Conservation (phyloP, 2,329 filamentous ascomycete genomes). For the Aspergillus sojae region DNA sequence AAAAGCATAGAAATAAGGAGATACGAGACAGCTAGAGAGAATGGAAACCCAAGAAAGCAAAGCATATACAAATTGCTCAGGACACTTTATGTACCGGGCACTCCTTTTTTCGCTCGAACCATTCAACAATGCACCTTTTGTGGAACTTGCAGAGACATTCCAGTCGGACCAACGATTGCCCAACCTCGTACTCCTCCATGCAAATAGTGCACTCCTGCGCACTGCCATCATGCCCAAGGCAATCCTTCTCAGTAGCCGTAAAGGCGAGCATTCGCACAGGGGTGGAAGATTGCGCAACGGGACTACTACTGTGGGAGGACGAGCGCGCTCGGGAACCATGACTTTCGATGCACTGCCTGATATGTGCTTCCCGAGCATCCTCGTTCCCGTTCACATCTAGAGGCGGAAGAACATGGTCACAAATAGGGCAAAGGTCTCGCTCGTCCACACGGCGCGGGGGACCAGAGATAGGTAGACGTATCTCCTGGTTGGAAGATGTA, state of each 20-base stretch:
- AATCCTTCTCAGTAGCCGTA: slow-evolving; percentile 66
- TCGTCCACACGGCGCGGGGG: slow-evolving; percentile 38
- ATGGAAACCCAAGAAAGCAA: not conserved
- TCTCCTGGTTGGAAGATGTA: not conserved
- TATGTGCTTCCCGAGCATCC: slow-evolving; percentile 47
- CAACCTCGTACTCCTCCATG: slow-evolving; percentile 65
- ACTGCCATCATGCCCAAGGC: slow-evolving; percentile 55
- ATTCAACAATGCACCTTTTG: slow-evolving; percentile 60
- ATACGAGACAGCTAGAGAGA: not conserved
- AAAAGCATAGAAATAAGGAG: not conserved
- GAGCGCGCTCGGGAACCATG: slow-evolving; percentile 29
- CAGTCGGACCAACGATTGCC: slow-evolving; percentile 61
- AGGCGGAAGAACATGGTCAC: slow-evolving; percentile 43
- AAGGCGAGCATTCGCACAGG: slow-evolving; percentile 50
- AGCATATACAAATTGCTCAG: slow-evolving; percentile 11
- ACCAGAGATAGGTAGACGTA: slow-evolving; percentile 1
- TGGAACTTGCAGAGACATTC: slow-evolving; percentile 69
- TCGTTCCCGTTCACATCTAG: slow-evolving; percentile 41
- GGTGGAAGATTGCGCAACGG: slow-evolving; percentile 25
- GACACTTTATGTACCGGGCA: slow-evolving; percentile 63
- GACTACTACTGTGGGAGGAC: slow-evolving; percentile 21
- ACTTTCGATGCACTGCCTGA: slow-evolving; percentile 48
- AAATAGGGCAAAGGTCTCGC: slow-evolving; percentile 52
- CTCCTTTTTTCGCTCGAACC: slow-evolving; percentile 61
- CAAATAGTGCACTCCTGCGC: slow-evolving; percentile 65